Base-by-base conservation (phyloP, 345 rosid genomes). In the Orychophragmus violaceus region DNA sequence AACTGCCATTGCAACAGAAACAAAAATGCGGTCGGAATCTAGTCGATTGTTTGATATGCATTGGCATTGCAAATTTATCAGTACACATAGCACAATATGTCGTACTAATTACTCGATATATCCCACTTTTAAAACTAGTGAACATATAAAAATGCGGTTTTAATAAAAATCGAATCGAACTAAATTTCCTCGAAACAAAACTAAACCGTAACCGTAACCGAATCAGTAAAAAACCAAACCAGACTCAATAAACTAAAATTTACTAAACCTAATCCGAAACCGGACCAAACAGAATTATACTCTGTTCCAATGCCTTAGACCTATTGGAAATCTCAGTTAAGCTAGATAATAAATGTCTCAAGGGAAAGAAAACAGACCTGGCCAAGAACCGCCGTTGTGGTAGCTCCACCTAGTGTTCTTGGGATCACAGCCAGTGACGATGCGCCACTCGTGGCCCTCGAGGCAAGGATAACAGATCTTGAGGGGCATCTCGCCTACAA, bases 331-430 rank as follows among this genome's bases (percentile, higher is more conserved):
- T 25, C 23, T n/a, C 14, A 16, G 35, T 16, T 10, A n/a, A 18
- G 28, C 8, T 6, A 19, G 16, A 49, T 49, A 0, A 23, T 2
- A 32, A 8, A 22, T 22, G 55, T 24, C n/a, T 35, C 11, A 42
- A 37, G 54, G 68, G 61, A 59, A 44, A 17, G 64, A 37, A 52
- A 60, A 49, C 59, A 50, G 64, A 86, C 91, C 91, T 79, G 92
- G 92, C 92, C 92, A 86, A 68, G 92, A 86, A 35, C 92, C 92
- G 32, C 92, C 92, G 17, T 86, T 86, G 59, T 86, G 92, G 67
- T 86, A 86, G 69, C 91, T 86, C 91, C 91, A 86, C 41, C 91
- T 77, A 3, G 88, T 86, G 66, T 86, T 86, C 76, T 86, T 86
- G 4, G 91, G 91, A 72, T 86, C 91, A 64, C 88, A 84, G 50